These are phyloP conservation scores for Phytophthora constricta DNA, from an alignment of 352 stramenopile species.

Conservation along the genomic window DNA sequence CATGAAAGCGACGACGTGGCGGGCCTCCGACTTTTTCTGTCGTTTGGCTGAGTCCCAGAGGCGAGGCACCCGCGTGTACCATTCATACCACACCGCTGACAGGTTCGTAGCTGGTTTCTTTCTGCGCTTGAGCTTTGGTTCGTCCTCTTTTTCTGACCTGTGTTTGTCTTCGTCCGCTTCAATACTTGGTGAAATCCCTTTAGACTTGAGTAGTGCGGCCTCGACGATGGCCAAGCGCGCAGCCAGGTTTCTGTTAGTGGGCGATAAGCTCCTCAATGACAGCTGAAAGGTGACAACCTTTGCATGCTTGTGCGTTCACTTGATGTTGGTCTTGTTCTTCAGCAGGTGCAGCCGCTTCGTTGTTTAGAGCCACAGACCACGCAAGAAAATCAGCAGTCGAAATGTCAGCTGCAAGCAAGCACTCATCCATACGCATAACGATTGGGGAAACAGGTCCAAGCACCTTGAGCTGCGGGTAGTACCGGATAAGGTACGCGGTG, in stretches of 20 bases:
- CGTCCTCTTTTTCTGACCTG: slow-evolving; percentile 11
- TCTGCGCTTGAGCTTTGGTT: slow-evolving; percentile 11
- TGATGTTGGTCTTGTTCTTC: too few species aligned
- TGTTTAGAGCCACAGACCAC: too few species aligned
- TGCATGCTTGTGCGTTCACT: too few species aligned
- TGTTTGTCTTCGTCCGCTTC: background rate
- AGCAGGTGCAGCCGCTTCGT: too few species aligned
- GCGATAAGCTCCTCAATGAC: too few species aligned
- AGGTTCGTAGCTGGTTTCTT: slow-evolving; percentile 7
- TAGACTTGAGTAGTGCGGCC: background rate
- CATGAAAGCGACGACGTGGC: slow-evolving; percentile 19
- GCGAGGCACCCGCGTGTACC: slow-evolving; percentile 5
- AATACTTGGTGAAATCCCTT: background rate
- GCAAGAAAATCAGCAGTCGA: too few species aligned
- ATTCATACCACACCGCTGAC: slow-evolving; percentile 13
- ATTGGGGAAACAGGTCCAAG: background rate
- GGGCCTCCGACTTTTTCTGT: slow-evolving; percentile 21
- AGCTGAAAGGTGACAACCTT: too few species aligned
- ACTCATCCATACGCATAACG: background rate
- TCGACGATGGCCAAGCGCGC: too few species aligned
- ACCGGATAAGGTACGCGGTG: slow-evolving; percentile 2
- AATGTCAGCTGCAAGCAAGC: background rate
- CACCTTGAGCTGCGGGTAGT: slow-evolving; percentile 8
- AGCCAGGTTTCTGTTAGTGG: too few species aligned
- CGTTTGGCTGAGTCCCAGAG: slow-evolving; percentile 1